phyloP scores from a whole-genome alignment of 768 basidiomycete species.

The Suillus spraguei region DNA sequence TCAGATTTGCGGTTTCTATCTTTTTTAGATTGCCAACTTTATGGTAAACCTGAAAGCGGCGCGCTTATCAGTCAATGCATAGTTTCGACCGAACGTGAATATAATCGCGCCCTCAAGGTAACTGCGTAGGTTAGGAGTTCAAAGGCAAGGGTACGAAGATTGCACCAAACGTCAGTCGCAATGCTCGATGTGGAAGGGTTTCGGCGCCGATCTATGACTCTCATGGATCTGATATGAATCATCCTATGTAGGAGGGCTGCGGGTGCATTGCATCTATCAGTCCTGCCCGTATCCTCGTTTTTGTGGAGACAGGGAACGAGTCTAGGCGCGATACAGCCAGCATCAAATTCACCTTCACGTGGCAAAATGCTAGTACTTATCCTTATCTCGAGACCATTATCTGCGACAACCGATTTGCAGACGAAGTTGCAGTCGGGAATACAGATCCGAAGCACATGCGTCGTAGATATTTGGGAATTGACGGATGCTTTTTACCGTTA shows the following conservation, averaged over 20 bases:
- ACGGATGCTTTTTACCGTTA: too few relatives aligned
- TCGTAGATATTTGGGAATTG: not conserved
- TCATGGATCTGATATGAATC: not conserved
- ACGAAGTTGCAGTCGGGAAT: not conserved
- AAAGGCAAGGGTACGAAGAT: conserved; percentile 65
- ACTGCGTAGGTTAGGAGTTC: conserved; percentile 77
- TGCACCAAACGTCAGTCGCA: conserved; percentile 77
- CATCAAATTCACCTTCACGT: not conserved
- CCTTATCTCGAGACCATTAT: not conserved
- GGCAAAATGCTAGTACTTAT: not conserved
- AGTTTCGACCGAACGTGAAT: conserved; percentile 46
- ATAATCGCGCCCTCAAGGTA: conserved; percentile 69
- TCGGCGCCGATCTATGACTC: conserved; percentile 60
- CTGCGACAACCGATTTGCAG: not conserved
- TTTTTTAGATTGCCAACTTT: conserved; percentile 41
- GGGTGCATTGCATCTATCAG: not conserved
- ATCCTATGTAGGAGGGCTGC: not conserved
- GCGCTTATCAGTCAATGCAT: conserved; percentile 45
- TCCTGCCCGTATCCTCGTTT: not conserved
- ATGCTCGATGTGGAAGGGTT: conserved; percentile 70
- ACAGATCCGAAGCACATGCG: not conserved
- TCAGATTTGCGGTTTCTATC: conserved; percentile 6
- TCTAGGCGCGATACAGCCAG: not conserved
- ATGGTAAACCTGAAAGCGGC: conserved; percentile 29
- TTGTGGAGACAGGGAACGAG: not conserved